Conservation (phyloP, 2,329 filamentous ascomycete genomes). For the Talaromyces sp. region DNA sequence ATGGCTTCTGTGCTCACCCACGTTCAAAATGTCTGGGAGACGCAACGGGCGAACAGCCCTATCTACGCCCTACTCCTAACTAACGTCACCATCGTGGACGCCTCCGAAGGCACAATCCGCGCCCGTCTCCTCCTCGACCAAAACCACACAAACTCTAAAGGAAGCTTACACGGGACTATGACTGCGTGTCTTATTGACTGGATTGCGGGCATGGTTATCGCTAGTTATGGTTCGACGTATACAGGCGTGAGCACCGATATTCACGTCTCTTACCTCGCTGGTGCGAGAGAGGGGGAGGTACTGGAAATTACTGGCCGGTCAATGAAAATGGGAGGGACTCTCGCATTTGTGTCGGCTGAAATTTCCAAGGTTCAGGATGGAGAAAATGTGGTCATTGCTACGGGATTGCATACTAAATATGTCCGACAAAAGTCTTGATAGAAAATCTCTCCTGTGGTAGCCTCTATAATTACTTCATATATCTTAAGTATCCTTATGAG, state of each 20-base stretch:
- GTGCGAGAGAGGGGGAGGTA: neutral
- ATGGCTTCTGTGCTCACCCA: neutral
- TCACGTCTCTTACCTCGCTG: neutral
- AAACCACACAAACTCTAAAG: neutral
- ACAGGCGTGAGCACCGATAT: neutral
- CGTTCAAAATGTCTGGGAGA: neutral
- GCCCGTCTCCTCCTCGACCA: neutral
- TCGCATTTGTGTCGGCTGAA: neutral
- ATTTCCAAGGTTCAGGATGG: neutral
- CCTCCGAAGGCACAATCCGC: neutral
- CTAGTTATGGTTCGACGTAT: neutral
- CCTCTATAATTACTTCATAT: no score
- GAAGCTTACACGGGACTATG: neutral
- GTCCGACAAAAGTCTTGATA: neutral
- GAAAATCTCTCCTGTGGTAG: no score
- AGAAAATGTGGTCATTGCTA: neutral
- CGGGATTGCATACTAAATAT: neutral
- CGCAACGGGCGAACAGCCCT: neutral
- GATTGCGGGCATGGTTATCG: neutral
- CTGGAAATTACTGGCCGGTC: neutral
- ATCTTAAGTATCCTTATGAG: no score
- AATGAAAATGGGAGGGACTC: neutral
- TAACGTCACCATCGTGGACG: neutral
- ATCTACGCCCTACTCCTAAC: neutral
- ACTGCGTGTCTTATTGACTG: neutral